Percentiles rank a stretch among this genome's conserved stretches.
Conservation (phyloP, 495 filamentous ascomycete genomes). For the Halenospora varia region DNA sequence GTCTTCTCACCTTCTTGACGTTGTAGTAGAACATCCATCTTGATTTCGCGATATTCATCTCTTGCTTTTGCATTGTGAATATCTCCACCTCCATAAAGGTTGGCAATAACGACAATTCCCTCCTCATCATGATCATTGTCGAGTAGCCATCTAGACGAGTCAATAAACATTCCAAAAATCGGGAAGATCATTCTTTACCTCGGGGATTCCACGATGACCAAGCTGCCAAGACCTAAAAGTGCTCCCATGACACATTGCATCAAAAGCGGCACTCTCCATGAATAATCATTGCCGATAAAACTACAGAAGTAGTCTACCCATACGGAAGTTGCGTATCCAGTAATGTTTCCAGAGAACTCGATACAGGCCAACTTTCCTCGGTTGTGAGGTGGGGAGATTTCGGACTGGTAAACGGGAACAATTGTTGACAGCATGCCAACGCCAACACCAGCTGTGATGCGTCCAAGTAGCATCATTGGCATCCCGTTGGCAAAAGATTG, state of each 20-base stretch:
- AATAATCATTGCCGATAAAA: constrained; percentile 77
- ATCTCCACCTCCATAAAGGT: constrained; percentile 93
- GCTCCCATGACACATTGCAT: constrained; percentile 95
- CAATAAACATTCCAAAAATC: constrained; percentile 6
- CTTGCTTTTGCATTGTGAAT: constrained; percentile 86
- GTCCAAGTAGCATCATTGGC: constrained; percentile 87
- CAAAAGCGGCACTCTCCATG: constrained; percentile 86
- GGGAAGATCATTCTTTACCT: constrained; percentile 48
- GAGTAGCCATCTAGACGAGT: constrained; percentile 72
- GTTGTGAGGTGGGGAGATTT: constrained; percentile 96
- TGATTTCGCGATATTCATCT: constrained; percentile 96
- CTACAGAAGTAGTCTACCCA: constrained; percentile 99
- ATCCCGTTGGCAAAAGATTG: constrained; percentile 80
- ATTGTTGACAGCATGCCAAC: constrained; percentile 95
- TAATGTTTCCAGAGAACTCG: constrained; percentile 95
- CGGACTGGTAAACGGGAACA: constrained; percentile 96
- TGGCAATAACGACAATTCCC: constrained; percentile 95
- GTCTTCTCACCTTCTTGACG: constrained; percentile 92
- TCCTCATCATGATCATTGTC: constrained; percentile 99
- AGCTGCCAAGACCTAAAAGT: constrained; percentile 75
- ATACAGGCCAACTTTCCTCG: constrained; percentile 94
- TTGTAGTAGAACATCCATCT: constrained; percentile 91
- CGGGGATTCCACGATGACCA: constrained; percentile 94
- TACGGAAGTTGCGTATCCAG: constrained; percentile 90
- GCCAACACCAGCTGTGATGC: constrained; percentile 88